Conservation (phyloP, 2,329 filamentous ascomycete species). For the Raffaelea arxii region DNA sequence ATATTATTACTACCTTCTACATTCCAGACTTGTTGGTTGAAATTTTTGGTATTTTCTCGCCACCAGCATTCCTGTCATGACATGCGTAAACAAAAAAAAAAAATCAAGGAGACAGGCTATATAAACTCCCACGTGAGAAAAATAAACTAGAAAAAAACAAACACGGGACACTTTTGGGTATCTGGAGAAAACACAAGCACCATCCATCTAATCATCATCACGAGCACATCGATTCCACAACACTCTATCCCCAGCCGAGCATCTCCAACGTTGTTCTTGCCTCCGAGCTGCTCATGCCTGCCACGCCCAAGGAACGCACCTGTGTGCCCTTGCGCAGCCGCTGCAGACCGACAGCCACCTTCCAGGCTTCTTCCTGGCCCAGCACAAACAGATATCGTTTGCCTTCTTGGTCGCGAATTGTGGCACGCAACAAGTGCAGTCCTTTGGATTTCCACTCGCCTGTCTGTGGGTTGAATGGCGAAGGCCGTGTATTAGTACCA, state of each 20-base stretch:
- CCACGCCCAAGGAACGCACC: conserved; percentile 48
- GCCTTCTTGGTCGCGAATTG: conserved; percentile 54
- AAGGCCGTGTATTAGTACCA: conserved; percentile 29
- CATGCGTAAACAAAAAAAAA: conserved; percentile 3
- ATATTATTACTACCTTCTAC: no score
- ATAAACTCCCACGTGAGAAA: conserved; percentile 1
- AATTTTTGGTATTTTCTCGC: not conserved
- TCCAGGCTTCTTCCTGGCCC: conserved; percentile 57
- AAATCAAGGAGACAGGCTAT: conserved; percentile 1
- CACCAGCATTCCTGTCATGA: conserved; percentile 3
- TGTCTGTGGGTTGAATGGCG: conserved; percentile 20
- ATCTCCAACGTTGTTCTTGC: conserved; percentile 46
- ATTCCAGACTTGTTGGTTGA: not conserved
- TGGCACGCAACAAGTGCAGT: conserved; percentile 53
- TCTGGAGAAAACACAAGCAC: conserved; percentile 4
- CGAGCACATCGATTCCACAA: no score
- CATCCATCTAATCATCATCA: no score
- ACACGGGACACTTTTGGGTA: conserved; percentile 5
- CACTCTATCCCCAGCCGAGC: conserved; percentile 41
- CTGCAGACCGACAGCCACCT: conserved; percentile 53
- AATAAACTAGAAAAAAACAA: not conserved
- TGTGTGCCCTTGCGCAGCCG: conserved; percentile 50
- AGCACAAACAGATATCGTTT: conserved; percentile 58
- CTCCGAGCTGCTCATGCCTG: conserved; percentile 44
- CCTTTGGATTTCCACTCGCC: conserved; percentile 46